Percentiles rank a stretch among this genome's conserved stretches.
Evolutionary conservation across 176 grass and related monocot species (phyloP).

Genomic region (Tillandsia fasciculata): DNA sequence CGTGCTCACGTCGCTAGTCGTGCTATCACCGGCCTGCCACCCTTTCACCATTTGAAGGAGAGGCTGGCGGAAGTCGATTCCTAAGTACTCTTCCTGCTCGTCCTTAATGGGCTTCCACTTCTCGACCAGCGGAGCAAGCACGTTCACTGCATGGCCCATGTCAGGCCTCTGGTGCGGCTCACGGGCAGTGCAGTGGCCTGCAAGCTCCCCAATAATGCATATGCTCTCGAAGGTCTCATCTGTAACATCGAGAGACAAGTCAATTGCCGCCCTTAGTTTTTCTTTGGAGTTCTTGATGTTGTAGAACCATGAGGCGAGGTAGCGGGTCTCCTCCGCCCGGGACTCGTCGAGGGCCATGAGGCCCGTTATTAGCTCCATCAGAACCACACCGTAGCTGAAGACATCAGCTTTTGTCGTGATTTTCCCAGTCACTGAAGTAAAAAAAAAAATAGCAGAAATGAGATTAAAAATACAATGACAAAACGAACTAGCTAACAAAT

Average conservation of each 20-base stretch:
- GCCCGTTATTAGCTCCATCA: conserved; percentile 93
- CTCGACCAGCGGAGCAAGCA: conserved; percentile 71
- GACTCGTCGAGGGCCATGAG: conserved; percentile 67
- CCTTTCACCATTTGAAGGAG: conserved; percentile 92
- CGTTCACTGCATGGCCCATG: conserved; percentile 74
- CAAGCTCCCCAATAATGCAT: conserved; percentile 54
- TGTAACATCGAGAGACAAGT: conserved; percentile 42
- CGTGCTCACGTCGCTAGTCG: conserved; percentile 43
- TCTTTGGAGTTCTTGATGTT: conserved; percentile 54
- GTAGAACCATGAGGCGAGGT: conserved; percentile 72
- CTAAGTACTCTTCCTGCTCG: conserved; percentile 74
- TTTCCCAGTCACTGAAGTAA: conserved; percentile 70
- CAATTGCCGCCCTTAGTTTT: conserved; percentile 59
- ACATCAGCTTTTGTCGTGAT: conserved; percentile 92
- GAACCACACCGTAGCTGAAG: conserved; percentile 92
- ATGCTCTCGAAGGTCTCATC: conserved; percentile 68
- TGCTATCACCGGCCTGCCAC: conserved; percentile 75
- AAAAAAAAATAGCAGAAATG: conserved; percentile 11
- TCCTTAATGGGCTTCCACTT: conserved; percentile 81
- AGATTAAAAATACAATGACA: background rate
- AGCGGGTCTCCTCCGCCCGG: conserved; percentile 66
- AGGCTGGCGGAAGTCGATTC: conserved; percentile 76
- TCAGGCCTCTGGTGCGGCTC: conserved; percentile 74
- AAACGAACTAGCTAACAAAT: no score
- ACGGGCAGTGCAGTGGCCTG: conserved; percentile 67